Evolutionary conservation across 1,139 yeast species (phyloP).

Genomic region (Casaregolazyma lundiana): DNA sequence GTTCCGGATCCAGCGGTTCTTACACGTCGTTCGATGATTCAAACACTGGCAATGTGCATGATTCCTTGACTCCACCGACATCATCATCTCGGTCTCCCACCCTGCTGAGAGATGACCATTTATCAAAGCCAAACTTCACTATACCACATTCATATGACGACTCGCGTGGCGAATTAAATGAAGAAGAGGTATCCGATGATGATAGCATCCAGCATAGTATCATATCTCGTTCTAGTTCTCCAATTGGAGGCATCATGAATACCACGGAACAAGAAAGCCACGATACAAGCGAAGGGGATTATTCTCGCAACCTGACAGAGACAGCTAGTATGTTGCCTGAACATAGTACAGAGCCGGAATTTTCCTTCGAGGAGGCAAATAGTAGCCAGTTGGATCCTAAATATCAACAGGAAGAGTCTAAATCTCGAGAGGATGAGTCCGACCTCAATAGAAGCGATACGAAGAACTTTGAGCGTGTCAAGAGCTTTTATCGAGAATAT

Average conservation of each 20-base stretch:
- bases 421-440: slow-evolving; percentile 4
- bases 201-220: slow-evolving; percentile 1
- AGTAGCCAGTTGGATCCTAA: background rate
- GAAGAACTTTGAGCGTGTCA: slow-evolving; percentile 30
- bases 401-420: slow-evolving; percentile 5
- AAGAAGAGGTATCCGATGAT: background rate
- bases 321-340: background rate
- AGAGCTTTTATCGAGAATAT: slow-evolving; percentile 31
- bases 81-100: background rate
- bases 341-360: background rate
- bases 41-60: background rate
- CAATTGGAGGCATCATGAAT: background rate
- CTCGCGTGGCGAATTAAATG: background rate
- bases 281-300: slow-evolving; percentile 6
- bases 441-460: slow-evolving; percentile 21
- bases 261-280: background rate
- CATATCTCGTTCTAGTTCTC: background rate
- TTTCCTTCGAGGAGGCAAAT: background rate
- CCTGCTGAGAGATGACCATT: background rate
- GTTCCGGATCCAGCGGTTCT: background rate
- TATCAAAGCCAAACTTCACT: background rate
- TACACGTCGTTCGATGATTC: background rate
- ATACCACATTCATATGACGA: background rate
- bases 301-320: slow-evolving; percentile 6
- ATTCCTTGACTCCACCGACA: background rate